Evolutionary conservation across 176 grass and related monocot genomes (phyloP).

Genomic region (Stipa capillata): DNA sequence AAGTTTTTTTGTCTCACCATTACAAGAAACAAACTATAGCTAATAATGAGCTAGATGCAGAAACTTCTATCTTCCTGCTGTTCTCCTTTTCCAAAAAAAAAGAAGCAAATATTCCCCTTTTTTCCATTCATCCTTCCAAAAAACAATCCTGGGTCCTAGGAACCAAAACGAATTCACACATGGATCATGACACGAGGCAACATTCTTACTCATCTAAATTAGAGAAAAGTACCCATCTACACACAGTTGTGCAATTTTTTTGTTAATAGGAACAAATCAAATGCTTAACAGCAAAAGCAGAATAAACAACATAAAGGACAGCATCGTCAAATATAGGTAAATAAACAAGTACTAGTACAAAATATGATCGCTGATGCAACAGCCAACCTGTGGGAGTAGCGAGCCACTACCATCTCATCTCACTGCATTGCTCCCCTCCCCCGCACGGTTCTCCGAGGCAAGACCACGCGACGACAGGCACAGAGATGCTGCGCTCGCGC

Average conservation of each 20-base stretch:
- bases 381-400: slow-evolving; percentile 22
- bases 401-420: slow-evolving; percentile 27
- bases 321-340: not conserved
- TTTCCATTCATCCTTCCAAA: not conserved
- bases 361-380: slow-evolving; percentile 11
- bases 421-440: slow-evolving; percentile 16
- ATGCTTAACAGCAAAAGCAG: not conserved
- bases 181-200: not conserved
- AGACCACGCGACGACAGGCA: not conserved
- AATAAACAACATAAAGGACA: not conserved
- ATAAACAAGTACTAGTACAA: not conserved
- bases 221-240: not conserved
- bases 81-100: not conserved
- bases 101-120: not conserved
- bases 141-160: not conserved
- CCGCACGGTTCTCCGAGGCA: not conserved
- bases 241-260: not conserved
- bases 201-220: not conserved
- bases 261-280: not conserved
- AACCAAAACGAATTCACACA: not conserved
- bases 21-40: not conserved
- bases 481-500: no score
- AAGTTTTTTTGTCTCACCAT: not conserved
- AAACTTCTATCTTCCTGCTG: not conserved
- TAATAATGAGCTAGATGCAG: not conserved